Base-by-base conservation (phyloP, 2,329 filamentous ascomycete genomes). In the Diplodia mutila region DNA sequence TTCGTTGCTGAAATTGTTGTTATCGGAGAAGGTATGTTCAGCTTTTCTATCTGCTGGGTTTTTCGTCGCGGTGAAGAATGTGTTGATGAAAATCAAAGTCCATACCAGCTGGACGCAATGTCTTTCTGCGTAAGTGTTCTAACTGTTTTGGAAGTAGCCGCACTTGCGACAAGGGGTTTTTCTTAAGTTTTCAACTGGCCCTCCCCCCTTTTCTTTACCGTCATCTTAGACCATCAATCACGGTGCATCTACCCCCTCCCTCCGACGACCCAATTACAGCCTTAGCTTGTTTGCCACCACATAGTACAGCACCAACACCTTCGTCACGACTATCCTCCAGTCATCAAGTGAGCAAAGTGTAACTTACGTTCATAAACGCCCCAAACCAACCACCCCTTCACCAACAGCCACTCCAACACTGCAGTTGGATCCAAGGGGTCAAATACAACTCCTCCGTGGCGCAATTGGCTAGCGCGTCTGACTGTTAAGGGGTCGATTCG, bases 401-500 rank as follows among this genome's bases (percentile, higher is more conserved):
- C 27, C 49, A 52, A 27, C 49, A 25, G 49, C 49, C 25, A 52
- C 49, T 14, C 49, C 25, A 27, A 9, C 11, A 52, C 7, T 12
- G 5, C 42, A 9, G 42, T n/a, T 46, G 42, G 42, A 46, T 21
- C 8, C 18, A 21, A 46, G n/a, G 42, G 3, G 42, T 9, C 18
- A 8, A n/a, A 2, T 21, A 46, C 2, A 48, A 7, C 39, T 78
- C 76, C 75, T 76, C 76, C 75, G 73, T 79, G 76, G 76, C 77
- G 77, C 77, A 79, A 79, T 79, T 85, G 84, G 84, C 82, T 86
- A 86, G 84, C 84, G 84, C 84, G 84, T 86, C 80, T 82, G 84
- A 85, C 84, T 86, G 84, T 86, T 86, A 85, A 9, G 12, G 34
- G 18, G 2, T 11, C n/a, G n/a, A n/a, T n/a, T n/a, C n/a, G n/a